phyloP scores from a whole-genome alignment of 352 stramenopile genomes.

The Pythium aristosporum region DNA sequence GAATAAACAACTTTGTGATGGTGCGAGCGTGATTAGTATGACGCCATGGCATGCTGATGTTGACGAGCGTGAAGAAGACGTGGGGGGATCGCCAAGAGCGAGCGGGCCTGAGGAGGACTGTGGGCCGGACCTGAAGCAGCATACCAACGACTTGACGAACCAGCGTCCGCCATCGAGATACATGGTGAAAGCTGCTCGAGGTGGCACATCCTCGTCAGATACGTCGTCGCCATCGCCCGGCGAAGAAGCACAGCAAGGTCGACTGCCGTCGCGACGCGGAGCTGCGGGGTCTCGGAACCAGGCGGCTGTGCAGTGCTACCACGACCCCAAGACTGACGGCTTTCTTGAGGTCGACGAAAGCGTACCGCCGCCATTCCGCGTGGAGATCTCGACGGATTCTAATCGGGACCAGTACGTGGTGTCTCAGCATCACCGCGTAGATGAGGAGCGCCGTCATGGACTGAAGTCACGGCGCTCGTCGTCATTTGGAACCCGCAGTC shows the following conservation, averaged over 20 bases:
- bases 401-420: constrained; percentile 21
- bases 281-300: constrained; percentile 51
- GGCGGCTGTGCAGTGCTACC: constrained; percentile 31
- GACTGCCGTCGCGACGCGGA: constrained; percentile 40
- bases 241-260: neutral
- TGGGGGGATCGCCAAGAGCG: neutral
- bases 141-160: neutral
- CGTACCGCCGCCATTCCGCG: constrained; percentile 74
- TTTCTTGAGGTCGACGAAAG: constrained; percentile 82
- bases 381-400: constrained; percentile 71
- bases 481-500: constrained; percentile 49
- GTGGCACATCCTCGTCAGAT: constrained; percentile 16
- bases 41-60: constrained; percentile 28
- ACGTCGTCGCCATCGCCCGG: constrained; percentile 5
- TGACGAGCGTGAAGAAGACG: constrained; percentile 24
- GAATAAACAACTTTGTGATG: constrained; percentile 18
- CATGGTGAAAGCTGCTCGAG: constrained; percentile 50
- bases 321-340: constrained; percentile 75
- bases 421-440: constrained; percentile 3
- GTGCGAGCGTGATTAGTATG: constrained; percentile 11
- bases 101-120: constrained; percentile 1
- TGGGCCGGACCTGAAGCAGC: neutral
- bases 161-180: constrained; percentile 66
- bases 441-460: constrained; percentile 23
- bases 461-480: constrained; percentile 34